A percentile compares a stretch with the other conserved stretches of the same genome.
phyloP scores from a whole-genome alignment of 2,329 filamentous ascomycete species.

The Pezicula carpinea region DNA sequence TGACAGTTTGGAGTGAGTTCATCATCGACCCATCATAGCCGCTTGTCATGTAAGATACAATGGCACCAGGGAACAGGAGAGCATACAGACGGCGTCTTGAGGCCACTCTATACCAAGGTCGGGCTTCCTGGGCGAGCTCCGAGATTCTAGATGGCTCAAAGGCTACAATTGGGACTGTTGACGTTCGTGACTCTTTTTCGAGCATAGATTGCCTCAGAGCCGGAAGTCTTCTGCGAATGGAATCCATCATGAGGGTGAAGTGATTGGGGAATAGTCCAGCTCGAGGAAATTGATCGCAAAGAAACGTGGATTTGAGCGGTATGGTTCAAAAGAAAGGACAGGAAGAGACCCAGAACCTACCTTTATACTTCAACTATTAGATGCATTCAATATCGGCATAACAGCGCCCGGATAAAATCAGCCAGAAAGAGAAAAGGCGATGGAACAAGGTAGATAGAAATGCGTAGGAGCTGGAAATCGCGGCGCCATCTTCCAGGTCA shows the following conservation, averaged over 20 bases:
- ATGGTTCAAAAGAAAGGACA: no score
- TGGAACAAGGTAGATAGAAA: no score
- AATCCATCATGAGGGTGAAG: conserved; percentile 14
- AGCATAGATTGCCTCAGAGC: conserved; percentile 22
- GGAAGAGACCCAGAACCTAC: no score
- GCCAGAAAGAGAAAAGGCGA: no score
- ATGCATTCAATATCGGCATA: no score
- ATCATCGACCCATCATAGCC: conserved; percentile 47
- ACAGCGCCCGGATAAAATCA: no score
- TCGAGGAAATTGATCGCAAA: neutral
- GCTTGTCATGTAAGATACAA: conserved; percentile 37
- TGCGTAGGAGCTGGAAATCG: neutral
- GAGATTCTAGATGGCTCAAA: conserved; percentile 26
- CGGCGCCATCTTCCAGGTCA: neutral
- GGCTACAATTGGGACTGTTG: conserved; percentile 3
- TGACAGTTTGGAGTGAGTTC: conserved; percentile 40
- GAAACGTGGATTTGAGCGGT: neutral
- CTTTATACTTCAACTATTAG: no score
- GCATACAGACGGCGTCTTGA: conserved; percentile 28
- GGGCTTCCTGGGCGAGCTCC: conserved; percentile 23
- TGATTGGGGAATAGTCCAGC: neutral
- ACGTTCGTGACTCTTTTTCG: conserved; percentile 6
- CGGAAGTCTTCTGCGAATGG: conserved; percentile 22
- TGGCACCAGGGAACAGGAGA: conserved; percentile 30
- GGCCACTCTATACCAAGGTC: conserved; percentile 28